Evolutionary conservation across 2,329 filamentous ascomycete species (phyloP).

Genomic region (Aspergillus melleus): DNA sequence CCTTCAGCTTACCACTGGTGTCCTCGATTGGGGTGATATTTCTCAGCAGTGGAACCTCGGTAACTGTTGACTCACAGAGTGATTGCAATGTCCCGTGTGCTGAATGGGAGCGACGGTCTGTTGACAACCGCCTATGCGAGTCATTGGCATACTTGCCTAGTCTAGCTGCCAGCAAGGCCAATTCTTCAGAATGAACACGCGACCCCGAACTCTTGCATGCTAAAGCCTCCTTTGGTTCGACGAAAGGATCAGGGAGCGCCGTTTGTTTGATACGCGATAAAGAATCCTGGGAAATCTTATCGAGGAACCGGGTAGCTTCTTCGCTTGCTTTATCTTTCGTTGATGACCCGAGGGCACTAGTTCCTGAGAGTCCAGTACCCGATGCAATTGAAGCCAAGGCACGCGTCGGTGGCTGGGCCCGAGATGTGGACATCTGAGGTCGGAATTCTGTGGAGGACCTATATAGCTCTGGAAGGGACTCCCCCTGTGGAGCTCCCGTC

Average conservation of each 20-base stretch:
- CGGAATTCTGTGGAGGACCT: not conserved
- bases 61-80: not conserved
- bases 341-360: not conserved
- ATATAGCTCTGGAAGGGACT: not conserved
- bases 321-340: not conserved
- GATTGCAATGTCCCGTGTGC: not conserved
- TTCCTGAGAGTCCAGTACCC: not conserved
- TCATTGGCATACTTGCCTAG: not conserved
- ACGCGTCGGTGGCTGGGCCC: not conserved
- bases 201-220: not conserved
- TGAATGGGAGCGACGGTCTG: not conserved
- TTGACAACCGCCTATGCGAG: not conserved
- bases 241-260: not conserved
- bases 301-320: not conserved
- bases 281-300: conserved; percentile 1
- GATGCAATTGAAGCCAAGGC: not conserved
- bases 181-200: not conserved
- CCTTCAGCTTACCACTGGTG: not conserved
- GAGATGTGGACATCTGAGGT: not conserved
- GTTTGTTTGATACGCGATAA: not conserved
- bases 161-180: not conserved
- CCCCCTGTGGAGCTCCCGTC: not conserved
- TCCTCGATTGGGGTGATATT: not conserved
- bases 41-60: not conserved
- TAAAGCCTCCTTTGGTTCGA: not conserved